Evolutionary conservation across 352 stramenopile species (phyloP), one percentile per base, ranked within the genome.

Genomic region (Thalassiosira mediterranea): DNA sequence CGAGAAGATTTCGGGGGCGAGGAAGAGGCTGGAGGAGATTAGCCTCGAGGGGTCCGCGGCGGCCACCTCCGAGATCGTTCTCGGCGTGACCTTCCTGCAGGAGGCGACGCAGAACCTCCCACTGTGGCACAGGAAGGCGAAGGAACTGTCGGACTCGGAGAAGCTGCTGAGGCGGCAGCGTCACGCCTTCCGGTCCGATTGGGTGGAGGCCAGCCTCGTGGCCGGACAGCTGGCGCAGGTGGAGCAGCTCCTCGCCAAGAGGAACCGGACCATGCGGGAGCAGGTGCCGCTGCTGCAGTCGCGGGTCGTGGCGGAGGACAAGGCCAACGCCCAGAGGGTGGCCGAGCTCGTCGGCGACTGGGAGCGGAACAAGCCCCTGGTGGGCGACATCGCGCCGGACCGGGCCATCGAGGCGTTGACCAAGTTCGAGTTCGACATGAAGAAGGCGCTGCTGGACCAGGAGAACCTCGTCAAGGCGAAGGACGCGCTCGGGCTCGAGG

Each of bases 141-240:
- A 97, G 28, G 93, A 91, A 0, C 96, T 99, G 21, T 86, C 92
- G n/a, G 90, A 95, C 52, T 97, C 95, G 11, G 97, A 99, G 69
- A 94, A 93, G 21, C 79, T 99, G 56, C 76, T 99, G 21, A 97
- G 97, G 79, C 94, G 96, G 25, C 97, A 99, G 79, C 90, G 96
- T 15, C 98, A 97, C 84, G 83, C 94, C 53, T 99, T 99, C 57
- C 88, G 90, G 19, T 57, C 89, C 3, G 96, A 98, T 64, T 99
- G 97, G 97, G 92, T 98, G 28, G 97, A 98, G 52, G 88, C 96
- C 0, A 96, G 95, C 28, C 95, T 98, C 68, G 90, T 99, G 3
- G 94, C 97, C 84, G 97, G 96, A 58, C 96, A 98, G 34, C 98
- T 97, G 89, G 94, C 98, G 74, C 95, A 97, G 52, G 96, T 99